phyloP scores from a whole-genome alignment of 176 grass and related monocot genomes.

The Cenchrus americanus region DNA sequence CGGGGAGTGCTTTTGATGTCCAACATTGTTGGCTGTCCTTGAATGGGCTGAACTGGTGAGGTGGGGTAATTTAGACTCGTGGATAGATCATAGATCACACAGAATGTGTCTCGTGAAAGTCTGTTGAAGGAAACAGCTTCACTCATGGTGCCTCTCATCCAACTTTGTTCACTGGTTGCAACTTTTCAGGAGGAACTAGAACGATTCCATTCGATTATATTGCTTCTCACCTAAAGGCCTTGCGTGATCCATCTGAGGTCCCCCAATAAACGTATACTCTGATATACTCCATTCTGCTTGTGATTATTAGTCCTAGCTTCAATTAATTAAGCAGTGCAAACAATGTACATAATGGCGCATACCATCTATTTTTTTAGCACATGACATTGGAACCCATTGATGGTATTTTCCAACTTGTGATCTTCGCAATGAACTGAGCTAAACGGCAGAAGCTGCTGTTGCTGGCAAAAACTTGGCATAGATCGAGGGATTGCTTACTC shows the following conservation, averaged over 20 bases:
- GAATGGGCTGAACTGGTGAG: slow-evolving; percentile 23
- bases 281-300: background rate
- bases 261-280: background rate
- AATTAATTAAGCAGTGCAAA: background rate
- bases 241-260: background rate
- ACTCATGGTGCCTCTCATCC: background rate
- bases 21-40: slow-evolving; percentile 13
- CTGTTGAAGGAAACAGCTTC: slow-evolving; percentile 24
- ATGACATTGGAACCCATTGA: background rate
- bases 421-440: background rate
- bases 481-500: no score
- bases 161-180: background rate
- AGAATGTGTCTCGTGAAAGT: slow-evolving; percentile 32
- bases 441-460: background rate
- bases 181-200: background rate
- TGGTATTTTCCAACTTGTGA: background rate
- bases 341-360: no score
- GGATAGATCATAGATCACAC: slow-evolving; percentile 28
- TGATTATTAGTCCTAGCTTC: background rate
- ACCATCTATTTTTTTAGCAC: no score
- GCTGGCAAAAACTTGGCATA: background rate
- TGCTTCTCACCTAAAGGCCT: background rate
- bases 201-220: background rate
- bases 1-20: slow-evolving; percentile 30
- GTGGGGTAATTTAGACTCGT: background rate